phyloP scores from a whole-genome alignment of 805 yeast genomes.

The Sporopachydermia quercuum region DNA sequence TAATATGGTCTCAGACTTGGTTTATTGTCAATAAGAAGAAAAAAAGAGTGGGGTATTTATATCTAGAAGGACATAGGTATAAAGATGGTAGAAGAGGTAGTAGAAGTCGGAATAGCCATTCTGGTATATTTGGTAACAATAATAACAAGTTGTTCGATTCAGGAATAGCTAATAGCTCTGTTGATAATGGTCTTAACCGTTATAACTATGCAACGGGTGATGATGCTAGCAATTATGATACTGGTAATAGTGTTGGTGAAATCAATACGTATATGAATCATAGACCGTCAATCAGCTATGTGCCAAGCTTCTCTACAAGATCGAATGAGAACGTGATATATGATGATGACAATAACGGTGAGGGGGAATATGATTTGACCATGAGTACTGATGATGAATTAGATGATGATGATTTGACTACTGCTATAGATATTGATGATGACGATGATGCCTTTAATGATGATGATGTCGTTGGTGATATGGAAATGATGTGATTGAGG shows the following conservation, averaged over 20 bases:
- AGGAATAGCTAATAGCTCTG: too few species aligned
- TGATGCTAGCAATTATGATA: slow-evolving; percentile 25
- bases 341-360: slow-evolving; percentile 23
- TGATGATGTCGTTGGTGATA: slow-evolving; percentile 27
- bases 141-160: slow-evolving; percentile 19
- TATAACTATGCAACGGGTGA: slow-evolving; percentile 20
- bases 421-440: slow-evolving; percentile 18
- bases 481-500: slow-evolving; percentile 21
- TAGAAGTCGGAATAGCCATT: slow-evolving; percentile 21
- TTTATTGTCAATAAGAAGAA: slow-evolving; percentile 82
- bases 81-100: neutral
- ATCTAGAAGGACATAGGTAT: slow-evolving; percentile 36
- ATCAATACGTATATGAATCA: slow-evolving; percentile 8
- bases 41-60: slow-evolving; percentile 81
- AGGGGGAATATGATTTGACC: slow-evolving; percentile 32
- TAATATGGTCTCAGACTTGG: slow-evolving; percentile 71
- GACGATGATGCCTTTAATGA: slow-evolving; percentile 15
- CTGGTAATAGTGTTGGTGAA: slow-evolving; percentile 10
- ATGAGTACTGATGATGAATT: slow-evolving; percentile 21
- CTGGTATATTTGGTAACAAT: slow-evolving; percentile 22
- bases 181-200: too few species aligned
- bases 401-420: slow-evolving; percentile 20
- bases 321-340: slow-evolving; percentile 12
- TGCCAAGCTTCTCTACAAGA: neutral
- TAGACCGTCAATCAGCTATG: slow-evolving; percentile 12